Evolutionary conservation across 2,329 filamentous ascomycete genomes (phyloP).

Genomic region (Xylaria sp.): DNA sequence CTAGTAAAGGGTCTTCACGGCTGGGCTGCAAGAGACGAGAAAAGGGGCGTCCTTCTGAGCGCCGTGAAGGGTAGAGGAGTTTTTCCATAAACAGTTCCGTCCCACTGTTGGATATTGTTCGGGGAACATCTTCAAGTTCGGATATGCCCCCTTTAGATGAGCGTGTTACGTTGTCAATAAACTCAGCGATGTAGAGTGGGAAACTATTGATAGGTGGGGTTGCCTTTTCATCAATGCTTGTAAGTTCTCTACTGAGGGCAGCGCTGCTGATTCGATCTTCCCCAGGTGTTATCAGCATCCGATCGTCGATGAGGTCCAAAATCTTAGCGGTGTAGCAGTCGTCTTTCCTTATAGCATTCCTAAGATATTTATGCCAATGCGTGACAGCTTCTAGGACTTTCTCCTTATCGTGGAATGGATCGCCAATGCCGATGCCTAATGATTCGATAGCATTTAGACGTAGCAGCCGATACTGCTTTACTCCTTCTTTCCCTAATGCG

Average conservation of each 20-base stretch:
- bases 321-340: slow-evolving; percentile 42
- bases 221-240: slow-evolving; percentile 12
- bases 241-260: slow-evolving; percentile 15
- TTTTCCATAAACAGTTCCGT: slow-evolving; percentile 24
- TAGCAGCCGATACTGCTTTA: slow-evolving; percentile 44
- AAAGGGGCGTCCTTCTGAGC: slow-evolving; percentile 30
- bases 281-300: slow-evolving; percentile 40
- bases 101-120: slow-evolving; percentile 26
- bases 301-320: slow-evolving; percentile 44
- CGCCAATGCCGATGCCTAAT: slow-evolving; percentile 19
- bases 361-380: slow-evolving; percentile 44
- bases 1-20: slow-evolving; percentile 20
- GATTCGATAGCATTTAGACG: slow-evolving; percentile 29
- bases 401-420: slow-evolving; percentile 44
- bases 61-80: slow-evolving; percentile 28
- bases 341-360: slow-evolving; percentile 27
- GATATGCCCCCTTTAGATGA: slow-evolving; percentile 2
- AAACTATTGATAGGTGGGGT: background rate
- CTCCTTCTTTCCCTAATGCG: slow-evolving; percentile 49
- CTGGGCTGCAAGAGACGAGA: slow-evolving; percentile 3
- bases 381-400: slow-evolving; percentile 40
- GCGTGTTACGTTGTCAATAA: slow-evolving; percentile 22
- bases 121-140: slow-evolving; percentile 24
- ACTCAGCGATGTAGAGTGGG: slow-evolving; percentile 23
- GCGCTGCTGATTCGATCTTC: slow-evolving; percentile 18